A percentile compares a stretch with the other conserved stretches of the same genome.
These are phyloP conservation scores for Dictyophora rubrovolvata DNA, from an alignment of 768 basidiomycete species.

Conservation along the genomic window DNA sequence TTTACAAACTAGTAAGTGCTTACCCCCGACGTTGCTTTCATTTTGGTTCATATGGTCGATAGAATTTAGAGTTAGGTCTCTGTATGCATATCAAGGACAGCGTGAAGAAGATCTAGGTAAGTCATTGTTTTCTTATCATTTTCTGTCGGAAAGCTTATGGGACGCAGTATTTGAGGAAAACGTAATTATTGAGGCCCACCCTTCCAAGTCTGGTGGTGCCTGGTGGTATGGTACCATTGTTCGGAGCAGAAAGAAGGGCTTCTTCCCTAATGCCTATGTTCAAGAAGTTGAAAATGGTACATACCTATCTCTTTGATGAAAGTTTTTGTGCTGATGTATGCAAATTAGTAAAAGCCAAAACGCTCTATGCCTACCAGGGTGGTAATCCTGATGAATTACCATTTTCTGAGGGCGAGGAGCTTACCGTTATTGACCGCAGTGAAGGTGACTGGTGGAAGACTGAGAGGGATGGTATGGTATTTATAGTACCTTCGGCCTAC, in stretches of 20 bases:
- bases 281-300: slow-evolving; percentile 58
- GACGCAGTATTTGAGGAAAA: slow-evolving; percentile 69
- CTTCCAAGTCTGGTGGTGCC: slow-evolving; percentile 74
- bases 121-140: slow-evolving; percentile 21
- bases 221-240: slow-evolving; percentile 87
- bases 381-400: slow-evolving; percentile 72
- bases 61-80: slow-evolving; percentile 70
- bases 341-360: slow-evolving; percentile 54
- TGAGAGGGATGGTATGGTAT: slow-evolving; percentile 75
- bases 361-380: slow-evolving; percentile 69
- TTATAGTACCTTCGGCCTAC: slow-evolving; percentile 88
- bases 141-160: neutral
- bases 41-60: slow-evolving; percentile 6
- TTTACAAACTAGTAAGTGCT: slow-evolving; percentile 34
- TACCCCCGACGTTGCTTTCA: slow-evolving; percentile 5
- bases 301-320: slow-evolving; percentile 17
- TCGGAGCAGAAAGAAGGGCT: slow-evolving; percentile 59
- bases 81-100: slow-evolving; percentile 81
- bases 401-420: slow-evolving; percentile 68
- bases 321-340: neutral
- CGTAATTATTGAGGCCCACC: slow-evolving; percentile 65
- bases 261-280: slow-evolving; percentile 88
- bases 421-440: slow-evolving; percentile 70
- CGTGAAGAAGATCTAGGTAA: slow-evolving; percentile 80
- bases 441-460: slow-evolving; percentile 97